Evolutionary conservation across 2,329 filamentous ascomycete species (phyloP), one percentile per base, ranked within the genome.

Genomic region (Aureobasidium sp.): DNA sequence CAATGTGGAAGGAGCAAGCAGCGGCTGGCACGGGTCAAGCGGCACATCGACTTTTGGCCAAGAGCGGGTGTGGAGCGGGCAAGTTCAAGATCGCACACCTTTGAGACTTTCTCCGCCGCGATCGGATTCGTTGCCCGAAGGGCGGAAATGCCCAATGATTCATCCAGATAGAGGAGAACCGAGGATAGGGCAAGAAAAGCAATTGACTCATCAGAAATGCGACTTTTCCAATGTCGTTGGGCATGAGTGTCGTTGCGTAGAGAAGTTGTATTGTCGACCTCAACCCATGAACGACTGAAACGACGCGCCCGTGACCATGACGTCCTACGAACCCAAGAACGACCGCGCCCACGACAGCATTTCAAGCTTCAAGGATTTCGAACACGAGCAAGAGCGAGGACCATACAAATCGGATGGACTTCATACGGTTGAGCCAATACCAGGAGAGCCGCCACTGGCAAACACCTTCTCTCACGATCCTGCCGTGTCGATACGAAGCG

Each of bases 121-220:
- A 54, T 34, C 34, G 49, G 49, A n/a, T 39, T 42, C n/a, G 36
- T 44, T 57, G 53, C 41, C 53, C 53, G 53, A 47, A 57, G 32
- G 53, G 53, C 41, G 53, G 53, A 57, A 41, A 57, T 47, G 39
- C 37, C n/a, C 37, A 57, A 57, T 47, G 53, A 57, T 57, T 57
- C 41, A 47, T 47, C 53, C 36, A 41, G 10, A 37, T 36, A n/a
- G 53, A 57, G 53, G 53, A 57, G 53, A 16, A 34, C 53, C 53
- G 53, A 57, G 53, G 53, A 47, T 57, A 57, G 53, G 30, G 21
- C 36, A 6, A 10, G 5, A 8, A 10, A 3, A 45, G 16, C 2
- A 7, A 34, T 44, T 47, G 30, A 57, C 8, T 29, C 30, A 57
- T 57, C 10, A 21, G 21, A 29, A 34, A 54, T 54, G 52, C 39